A percentile compares a stretch with the other conserved stretches of the same genome.
phyloP scores from a whole-genome alignment of 2,329 filamentous ascomycete genomes.

The Achaetomium macrosporum region DNA sequence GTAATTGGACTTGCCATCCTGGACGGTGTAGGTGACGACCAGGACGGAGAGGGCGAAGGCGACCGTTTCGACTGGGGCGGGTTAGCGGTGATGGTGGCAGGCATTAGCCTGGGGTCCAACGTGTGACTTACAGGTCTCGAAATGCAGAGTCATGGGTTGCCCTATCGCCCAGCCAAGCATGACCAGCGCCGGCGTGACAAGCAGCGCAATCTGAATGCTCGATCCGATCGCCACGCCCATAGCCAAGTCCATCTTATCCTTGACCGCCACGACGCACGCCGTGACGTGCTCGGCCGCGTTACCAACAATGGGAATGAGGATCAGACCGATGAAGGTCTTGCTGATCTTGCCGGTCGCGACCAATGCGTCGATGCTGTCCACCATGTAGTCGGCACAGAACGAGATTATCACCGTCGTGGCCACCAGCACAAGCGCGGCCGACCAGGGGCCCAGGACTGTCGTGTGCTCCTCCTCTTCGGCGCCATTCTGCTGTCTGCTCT shows the following conservation, averaged over 20 bases:
- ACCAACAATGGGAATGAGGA: slow-evolving; percentile 72
- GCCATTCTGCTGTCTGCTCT: slow-evolving; percentile 12
- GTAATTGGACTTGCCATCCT: slow-evolving; percentile 80
- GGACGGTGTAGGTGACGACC: slow-evolving; percentile 69
- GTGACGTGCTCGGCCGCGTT: slow-evolving; percentile 80
- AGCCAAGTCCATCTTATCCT: slow-evolving; percentile 70
- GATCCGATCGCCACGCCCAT: slow-evolving; percentile 79
- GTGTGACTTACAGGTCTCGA: slow-evolving; percentile 56
- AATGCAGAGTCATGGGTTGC: slow-evolving; percentile 69
- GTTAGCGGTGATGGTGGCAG: background rate
- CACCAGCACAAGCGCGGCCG: slow-evolving; percentile 61
- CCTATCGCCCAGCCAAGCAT: slow-evolving; percentile 72
- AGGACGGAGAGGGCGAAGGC: slow-evolving; percentile 70
- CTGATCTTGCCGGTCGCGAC: slow-evolving; percentile 66
- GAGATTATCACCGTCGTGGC: slow-evolving; percentile 64
- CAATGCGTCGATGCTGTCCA: slow-evolving; percentile 68
- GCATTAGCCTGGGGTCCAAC: background rate
- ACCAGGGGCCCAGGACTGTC: slow-evolving; percentile 53
- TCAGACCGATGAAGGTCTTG: slow-evolving; percentile 75
- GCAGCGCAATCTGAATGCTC: slow-evolving; percentile 75
- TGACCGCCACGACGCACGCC: slow-evolving; percentile 69
- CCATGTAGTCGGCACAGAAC: slow-evolving; percentile 70
- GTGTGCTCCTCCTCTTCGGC: slow-evolving; percentile 37
- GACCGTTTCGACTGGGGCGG: slow-evolving; percentile 59
- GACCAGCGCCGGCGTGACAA: slow-evolving; percentile 75